A percentile compares a stretch with the other conserved stretches of the same genome.
Evolutionary conservation across 768 basidiomycete species (phyloP).

Genomic region (Hydnum rufescens): DNA sequence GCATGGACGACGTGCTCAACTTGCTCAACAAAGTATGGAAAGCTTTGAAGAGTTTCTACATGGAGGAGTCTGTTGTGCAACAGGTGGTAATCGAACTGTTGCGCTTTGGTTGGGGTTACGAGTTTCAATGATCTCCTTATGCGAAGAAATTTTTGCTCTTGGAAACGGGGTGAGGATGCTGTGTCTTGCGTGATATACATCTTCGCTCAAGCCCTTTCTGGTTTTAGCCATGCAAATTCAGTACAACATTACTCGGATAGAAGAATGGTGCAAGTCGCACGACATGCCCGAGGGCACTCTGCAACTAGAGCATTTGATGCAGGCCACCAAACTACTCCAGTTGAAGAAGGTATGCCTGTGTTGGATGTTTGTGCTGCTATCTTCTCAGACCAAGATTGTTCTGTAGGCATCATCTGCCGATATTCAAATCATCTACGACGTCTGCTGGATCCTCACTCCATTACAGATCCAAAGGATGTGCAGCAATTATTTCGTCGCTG

Average conservation of each 20-base stretch:
- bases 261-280: conserved; percentile 99
- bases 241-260: conserved; percentile 93
- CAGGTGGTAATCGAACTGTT: conserved; percentile 89
- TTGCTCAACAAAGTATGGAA: conserved; percentile 96
- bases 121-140: conserved; percentile 97
- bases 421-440: conserved; percentile 97
- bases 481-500: conserved; percentile 95
- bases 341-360: conserved; percentile 71
- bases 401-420: conserved; percentile 73
- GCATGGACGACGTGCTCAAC: conserved; percentile 96
- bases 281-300: conserved; percentile 98
- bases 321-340: conserved; percentile 94
- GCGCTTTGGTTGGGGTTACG: conserved; percentile 85
- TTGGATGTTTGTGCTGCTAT: not conserved
- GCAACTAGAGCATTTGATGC: conserved; percentile 97
- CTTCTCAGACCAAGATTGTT: not conserved
- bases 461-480: conserved; percentile 99
- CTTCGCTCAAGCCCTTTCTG: not conserved
- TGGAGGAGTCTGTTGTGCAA: conserved; percentile 92
- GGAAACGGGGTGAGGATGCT: conserved; percentile 74
- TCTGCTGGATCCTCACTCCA: conserved; percentile 99
- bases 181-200: not conserved
- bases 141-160: conserved; percentile 97
- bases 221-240: conserved; percentile 95
- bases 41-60: conserved; percentile 93